These are phyloP conservation scores for Oidiodendron maius DNA, from an alignment of 495 filamentous ascomycete genomes.

Conservation along the genomic window DNA sequence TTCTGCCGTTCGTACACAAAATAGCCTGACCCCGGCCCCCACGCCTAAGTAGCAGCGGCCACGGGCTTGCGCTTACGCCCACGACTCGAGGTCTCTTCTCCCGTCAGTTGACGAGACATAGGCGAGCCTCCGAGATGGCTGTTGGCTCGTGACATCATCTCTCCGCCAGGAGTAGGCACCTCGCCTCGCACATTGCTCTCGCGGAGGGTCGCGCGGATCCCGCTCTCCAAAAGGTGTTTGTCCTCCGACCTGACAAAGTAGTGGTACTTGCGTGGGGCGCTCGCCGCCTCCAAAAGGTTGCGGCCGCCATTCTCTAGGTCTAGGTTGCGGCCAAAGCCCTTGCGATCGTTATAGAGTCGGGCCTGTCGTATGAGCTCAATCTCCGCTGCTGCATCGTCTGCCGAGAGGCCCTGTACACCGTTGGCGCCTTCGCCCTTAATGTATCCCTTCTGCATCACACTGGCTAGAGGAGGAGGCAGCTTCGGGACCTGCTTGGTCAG, in stretches of 20 bases:
- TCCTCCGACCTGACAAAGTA: conserved; percentile 4
- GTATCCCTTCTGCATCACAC: conserved; percentile 37
- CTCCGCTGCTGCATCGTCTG: conserved; percentile 55
- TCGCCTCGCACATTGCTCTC: conserved; percentile 10
- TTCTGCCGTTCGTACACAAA: no score
- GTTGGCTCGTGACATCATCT: conserved; percentile 41
- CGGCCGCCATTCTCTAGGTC: conserved; percentile 12
- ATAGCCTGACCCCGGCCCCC: no score
- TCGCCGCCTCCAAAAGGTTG: conserved; percentile 4
- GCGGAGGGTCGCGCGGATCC: not conserved
- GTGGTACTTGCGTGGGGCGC: not conserved
- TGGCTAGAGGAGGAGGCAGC: conserved; percentile 53
- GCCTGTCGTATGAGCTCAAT: conserved; percentile 47
- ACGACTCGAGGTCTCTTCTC: conserved; percentile 26
- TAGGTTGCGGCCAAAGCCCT: conserved; percentile 23
- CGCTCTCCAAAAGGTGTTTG: not conserved
- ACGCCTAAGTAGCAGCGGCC: not conserved
- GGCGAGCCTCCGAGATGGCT: conserved; percentile 25
- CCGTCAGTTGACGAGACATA: conserved; percentile 37
- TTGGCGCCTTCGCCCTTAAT: conserved; percentile 32
- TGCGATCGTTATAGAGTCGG: conserved; percentile 35
- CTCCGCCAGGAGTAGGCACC: conserved; percentile 15
- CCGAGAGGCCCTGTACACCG: conserved; percentile 38
- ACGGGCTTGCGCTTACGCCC: conserved; percentile 10
- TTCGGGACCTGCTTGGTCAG: conserved; percentile 40